These are phyloP conservation scores for Escovopsis sp. DNA, from an alignment of 2,329 filamentous ascomycete genomes.

Conservation along the genomic window DNA sequence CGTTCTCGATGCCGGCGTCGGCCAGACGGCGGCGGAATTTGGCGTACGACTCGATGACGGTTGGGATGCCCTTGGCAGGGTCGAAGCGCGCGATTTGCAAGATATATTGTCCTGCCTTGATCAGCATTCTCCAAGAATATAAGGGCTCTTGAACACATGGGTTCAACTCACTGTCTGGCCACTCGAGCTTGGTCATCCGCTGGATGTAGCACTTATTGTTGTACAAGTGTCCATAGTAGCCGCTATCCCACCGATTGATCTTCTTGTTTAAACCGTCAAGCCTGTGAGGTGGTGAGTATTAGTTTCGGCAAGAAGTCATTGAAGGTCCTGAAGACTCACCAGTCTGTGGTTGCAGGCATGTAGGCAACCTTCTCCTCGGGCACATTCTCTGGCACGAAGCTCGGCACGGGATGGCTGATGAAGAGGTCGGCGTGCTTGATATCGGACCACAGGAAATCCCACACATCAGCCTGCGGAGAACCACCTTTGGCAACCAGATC, in stretches of 20 bases:
- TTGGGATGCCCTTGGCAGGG: constrained; percentile 66
- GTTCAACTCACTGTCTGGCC: constrained; percentile 29
- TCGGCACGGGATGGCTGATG: constrained; percentile 64
- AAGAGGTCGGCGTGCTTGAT: constrained; percentile 62
- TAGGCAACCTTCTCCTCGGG: constrained; percentile 53
- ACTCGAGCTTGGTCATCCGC: constrained; percentile 41
- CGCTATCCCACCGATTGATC: constrained; percentile 52
- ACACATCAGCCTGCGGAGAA: constrained; percentile 56
- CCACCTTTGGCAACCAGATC: constrained; percentile 50
- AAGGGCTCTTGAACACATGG: not conserved
- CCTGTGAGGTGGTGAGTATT: constrained; percentile 11
- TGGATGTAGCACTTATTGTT: constrained; percentile 44
- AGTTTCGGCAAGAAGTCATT: not conserved
- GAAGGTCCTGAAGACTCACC: constrained; percentile 14
- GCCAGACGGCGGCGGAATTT: constrained; percentile 51
- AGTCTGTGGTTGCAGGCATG: constrained; percentile 69
- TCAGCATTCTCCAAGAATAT: not conserved
- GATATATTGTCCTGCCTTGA: constrained; percentile 47
- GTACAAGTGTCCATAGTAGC: constrained; percentile 64
- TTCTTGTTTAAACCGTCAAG: constrained; percentile 68
- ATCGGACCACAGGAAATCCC: constrained; percentile 59
- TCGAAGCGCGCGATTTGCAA: constrained; percentile 72
- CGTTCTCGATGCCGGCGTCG: constrained; percentile 25
- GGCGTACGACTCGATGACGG: constrained; percentile 61
- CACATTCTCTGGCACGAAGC: constrained; percentile 58